Evolutionary conservation across 2,329 filamentous ascomycete genomes (phyloP), one percentile per base, ranked within the genome.

Genomic region (Paecilomyces sp.): DNA sequence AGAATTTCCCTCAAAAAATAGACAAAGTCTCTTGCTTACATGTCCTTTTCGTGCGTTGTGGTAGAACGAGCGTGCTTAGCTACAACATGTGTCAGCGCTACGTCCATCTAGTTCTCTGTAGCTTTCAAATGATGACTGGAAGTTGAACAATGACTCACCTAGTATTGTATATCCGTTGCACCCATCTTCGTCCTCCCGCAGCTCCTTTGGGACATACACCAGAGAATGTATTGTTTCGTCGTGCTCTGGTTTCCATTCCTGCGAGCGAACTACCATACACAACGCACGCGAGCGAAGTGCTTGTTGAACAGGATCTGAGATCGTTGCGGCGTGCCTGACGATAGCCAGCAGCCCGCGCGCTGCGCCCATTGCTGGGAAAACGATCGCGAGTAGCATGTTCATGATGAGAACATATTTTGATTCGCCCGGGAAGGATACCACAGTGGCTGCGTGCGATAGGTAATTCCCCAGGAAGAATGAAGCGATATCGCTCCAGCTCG

Each of bases 391-490:
- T 6, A 70, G 13, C 12, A 67, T 62, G 5, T 58, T 62, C 3
- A 60, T 51, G 0, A 64, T 31, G 28, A 62, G 64, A 50, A 63
- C 61, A 12, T 62, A 31, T 3, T 58, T 54, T 1, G 62, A 47
- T 55, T 71, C 69, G 5, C 74, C 74, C 12, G 74, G 73, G 1
- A 60, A 54, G 1, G 66, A 63, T 12, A 71, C 63, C 8, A 75
- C 63, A 1, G 74, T 77, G 2, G 70, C 67, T 3, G 70, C 72
- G 52, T 76, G 74, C 0, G 74, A 67, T 2, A 73, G 55, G 55
- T 74, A 77, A 59, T 77, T 77, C 15, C 68, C 62, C 3, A 73
- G 54, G 56, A 68, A 75, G 61, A 76, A 77, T 6, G 58, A 56
- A 2, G 63, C 56, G 6, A 74, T 31, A 33, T 73, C 71, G 7